Evolutionary conservation across 1,284 basidiomycete genomes (phyloP).

Genomic region (Pyrrhoderma noxium): DNA sequence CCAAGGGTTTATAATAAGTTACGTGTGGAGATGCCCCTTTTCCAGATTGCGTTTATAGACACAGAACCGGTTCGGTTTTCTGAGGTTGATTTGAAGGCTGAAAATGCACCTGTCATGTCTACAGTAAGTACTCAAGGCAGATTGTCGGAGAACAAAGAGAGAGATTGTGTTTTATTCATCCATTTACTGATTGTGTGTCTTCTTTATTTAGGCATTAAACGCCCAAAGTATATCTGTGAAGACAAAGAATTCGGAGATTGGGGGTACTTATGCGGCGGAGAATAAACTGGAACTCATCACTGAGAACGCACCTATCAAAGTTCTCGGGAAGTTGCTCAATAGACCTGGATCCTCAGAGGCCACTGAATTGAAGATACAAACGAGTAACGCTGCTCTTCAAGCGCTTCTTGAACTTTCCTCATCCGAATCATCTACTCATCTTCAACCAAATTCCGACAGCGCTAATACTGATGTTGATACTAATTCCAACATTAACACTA

Average conservation of each 20-base stretch:
- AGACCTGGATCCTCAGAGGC: neutral
- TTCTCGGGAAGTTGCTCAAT: constrained; percentile 14
- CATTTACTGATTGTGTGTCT: neutral
- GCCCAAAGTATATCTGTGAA: constrained; percentile 9
- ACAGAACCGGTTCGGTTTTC: too few relatives aligned
- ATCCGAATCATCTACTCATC: neutral
- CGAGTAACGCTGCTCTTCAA: constrained; percentile 16
- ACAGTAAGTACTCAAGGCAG: too few relatives aligned
- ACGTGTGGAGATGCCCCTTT: too few relatives aligned
- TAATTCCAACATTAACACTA: too few relatives aligned
- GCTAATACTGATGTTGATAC: too few relatives aligned
- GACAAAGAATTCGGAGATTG: constrained; percentile 17
- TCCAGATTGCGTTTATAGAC: too few relatives aligned
- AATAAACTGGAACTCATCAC: constrained; percentile 14
- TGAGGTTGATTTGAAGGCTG: too few relatives aligned
- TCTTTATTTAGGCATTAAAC: constrained; percentile 11
- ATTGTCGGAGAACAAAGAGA: too few relatives aligned
- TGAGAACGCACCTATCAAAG: constrained; percentile 17
- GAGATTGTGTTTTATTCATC: too few relatives aligned
- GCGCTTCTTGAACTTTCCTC: neutral
- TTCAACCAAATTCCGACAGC: neutral
- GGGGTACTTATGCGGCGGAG: constrained; percentile 16
- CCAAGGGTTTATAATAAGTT: too few relatives aligned
- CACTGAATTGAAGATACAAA: too few relatives aligned
- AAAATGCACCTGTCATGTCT: too few relatives aligned